Evolutionary conservation across 2,329 filamentous ascomycete genomes (phyloP).

Genomic region (Xylariaceae sp.): DNA sequence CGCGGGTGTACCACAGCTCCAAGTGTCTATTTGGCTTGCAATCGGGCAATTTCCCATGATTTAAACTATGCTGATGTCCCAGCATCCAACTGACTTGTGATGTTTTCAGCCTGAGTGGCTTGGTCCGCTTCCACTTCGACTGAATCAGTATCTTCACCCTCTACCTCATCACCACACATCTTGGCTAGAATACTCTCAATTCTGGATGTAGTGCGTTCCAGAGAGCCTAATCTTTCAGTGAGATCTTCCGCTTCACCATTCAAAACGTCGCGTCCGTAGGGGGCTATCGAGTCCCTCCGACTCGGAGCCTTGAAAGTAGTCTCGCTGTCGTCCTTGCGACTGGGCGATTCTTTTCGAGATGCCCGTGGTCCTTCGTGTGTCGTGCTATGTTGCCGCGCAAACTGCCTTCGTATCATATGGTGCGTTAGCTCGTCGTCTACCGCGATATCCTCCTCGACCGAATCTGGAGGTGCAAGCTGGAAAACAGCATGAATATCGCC

Average conservation of each 20-base stretch:
- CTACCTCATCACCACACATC: constrained; percentile 24
- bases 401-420: constrained; percentile 55
- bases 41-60: neutral
- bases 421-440: constrained; percentile 56
- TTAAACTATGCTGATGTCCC: constrained; percentile 1
- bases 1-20: too few relatives aligned
- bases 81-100: constrained; percentile 13
- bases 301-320: constrained; percentile 29
- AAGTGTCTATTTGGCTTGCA: neutral
- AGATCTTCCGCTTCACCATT: constrained; percentile 44
- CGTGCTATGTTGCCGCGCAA: constrained; percentile 41
- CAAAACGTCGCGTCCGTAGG: constrained; percentile 35
- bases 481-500: constrained; percentile 71
- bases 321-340: constrained; percentile 8
- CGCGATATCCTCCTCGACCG: constrained; percentile 51
- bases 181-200: constrained; percentile 44
- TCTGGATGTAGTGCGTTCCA: constrained; percentile 46
- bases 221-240: constrained; percentile 37
- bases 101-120: constrained; percentile 20
- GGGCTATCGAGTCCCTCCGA: constrained; percentile 51
- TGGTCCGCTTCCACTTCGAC: constrained; percentile 19
- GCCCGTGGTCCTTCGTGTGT: constrained; percentile 16
- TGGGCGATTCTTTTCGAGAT: constrained; percentile 4
- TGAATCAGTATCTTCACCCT: constrained; percentile 11
- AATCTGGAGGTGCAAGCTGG: constrained; percentile 63